Evolutionary conservation across 306 rosid species (phyloP), one percentile per base, ranked within the genome.

Genomic region (Citrullus amarus): DNA sequence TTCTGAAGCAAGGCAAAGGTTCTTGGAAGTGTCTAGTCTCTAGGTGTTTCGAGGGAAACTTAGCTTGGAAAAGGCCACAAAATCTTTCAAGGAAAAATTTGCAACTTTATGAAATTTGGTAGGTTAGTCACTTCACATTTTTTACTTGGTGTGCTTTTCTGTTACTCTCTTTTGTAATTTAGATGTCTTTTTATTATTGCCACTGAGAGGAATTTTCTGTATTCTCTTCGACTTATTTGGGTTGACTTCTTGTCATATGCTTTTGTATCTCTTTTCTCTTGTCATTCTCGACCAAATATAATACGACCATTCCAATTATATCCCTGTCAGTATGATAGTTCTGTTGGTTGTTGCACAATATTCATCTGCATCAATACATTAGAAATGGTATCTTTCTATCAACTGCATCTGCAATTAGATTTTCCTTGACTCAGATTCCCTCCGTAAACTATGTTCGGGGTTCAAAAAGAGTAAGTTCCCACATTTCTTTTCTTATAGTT

Each of bases 401-500:
- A 22, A n/a, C 78, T 41, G 66, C 79, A 34, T 83, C 15, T 50
- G 28, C 58, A 38, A 74, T 22, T 13, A 60, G 84, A 83, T 82
- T 87, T 86, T 63, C 51, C 90, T 91, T 91, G 82, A 91, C 90
- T 32, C 65, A 71, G 58, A 56, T 39, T 58, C 56, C 63, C 86
- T 76, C 36, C 53, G 43, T 74, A 78, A 84, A 67, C 80, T 85
- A 60, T 36, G 50, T 36, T 63, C 32, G 84, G 56, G 76, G 58
- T 30, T 76, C 53, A 36, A 67, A 89, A 77, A 89, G 93, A 87
- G 96, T 92, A 90, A 8, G 91, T 65, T 78, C 78, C 82, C 58
- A 75, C 60, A 41, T 79, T 51, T 71, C 63, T 78, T 39, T n/a
- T 17, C 73, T 66, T 18, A 38, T 34, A 18, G 9, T 68, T 18